phyloP scores from a whole-genome alignment of 2,329 filamentous ascomycete genomes.

The Aspergillus terreus region DNA sequence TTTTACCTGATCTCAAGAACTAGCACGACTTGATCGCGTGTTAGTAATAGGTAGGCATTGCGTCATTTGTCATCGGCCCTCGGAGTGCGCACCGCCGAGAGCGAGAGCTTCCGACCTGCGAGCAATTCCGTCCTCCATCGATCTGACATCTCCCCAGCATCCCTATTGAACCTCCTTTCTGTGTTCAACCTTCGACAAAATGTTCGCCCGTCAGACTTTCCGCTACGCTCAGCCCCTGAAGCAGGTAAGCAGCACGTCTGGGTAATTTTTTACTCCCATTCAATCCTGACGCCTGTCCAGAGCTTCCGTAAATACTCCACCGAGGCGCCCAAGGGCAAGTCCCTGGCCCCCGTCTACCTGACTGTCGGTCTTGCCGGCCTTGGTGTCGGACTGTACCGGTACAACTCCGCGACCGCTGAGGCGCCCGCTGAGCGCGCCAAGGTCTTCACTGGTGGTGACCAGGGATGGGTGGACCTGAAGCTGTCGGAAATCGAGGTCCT shows the following conservation, averaged over 20 bases:
- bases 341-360: constrained; percentile 57
- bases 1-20: no score
- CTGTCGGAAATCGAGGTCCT: constrained; percentile 73
- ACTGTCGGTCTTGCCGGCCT: constrained; percentile 36
- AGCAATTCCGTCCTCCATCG: constrained; percentile 11
- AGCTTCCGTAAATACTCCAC: constrained; percentile 72
- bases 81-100: constrained; percentile 10
- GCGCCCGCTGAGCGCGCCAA: constrained; percentile 39
- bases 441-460: constrained; percentile 77
- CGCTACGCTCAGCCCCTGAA: constrained; percentile 63
- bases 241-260: constrained; percentile 50
- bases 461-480: constrained; percentile 81
- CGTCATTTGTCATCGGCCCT: constrained; percentile 23
- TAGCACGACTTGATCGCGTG: no score
- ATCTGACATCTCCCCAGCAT: constrained; percentile 1
- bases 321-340: constrained; percentile 49
- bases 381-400: constrained; percentile 58
- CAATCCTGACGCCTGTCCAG: constrained; percentile 35
- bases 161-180: constrained; percentile 14
- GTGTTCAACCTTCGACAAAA: constrained; percentile 38
- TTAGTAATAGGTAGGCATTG: constrained; percentile 16
- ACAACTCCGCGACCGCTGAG: constrained; percentile 31
- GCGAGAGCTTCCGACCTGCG: constrained; percentile 6
- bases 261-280: neutral
- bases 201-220: constrained; percentile 66